Base-by-base conservation (phyloP, 306 rosid species). In the Biancaea sappan region DNA sequence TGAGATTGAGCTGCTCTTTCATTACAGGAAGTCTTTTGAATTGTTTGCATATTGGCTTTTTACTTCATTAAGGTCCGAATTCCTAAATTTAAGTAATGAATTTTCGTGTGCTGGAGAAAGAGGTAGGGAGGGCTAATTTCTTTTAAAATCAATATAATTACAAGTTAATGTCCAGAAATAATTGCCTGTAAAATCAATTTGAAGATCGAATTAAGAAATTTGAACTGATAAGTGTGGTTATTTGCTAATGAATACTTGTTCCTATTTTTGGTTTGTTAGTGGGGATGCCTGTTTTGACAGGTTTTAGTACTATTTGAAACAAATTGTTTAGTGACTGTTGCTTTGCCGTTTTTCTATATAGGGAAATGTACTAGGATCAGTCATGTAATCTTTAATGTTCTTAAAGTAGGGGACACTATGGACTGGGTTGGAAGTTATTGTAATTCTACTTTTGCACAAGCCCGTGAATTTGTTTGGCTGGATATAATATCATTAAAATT, bases 381-480 rank as follows among this genome's bases (percentile, higher is more conserved):
- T 46, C n/a, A 21, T 18, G 21, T 38, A n/a, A 18, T 48, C 26
- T 69, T 40, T 24, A 25, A 54, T 22, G 66, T 28, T 22, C 38
- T 71, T 25, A 46, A 56, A 61, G 46, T 41, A 58, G 32, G 41
- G 32, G 32, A 61, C 43, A 25, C 40, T 22, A 15, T 24, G 48
- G n/a, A 12, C 52, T 48, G 56, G 64, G 43, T 41, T 9, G 38
- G 56, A 50, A 37, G 6, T 6, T 53, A 54, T 64, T 78, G 41
- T 57, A 35, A 65, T 57, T 24, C 47, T 70, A 34, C 41, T 16
- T 28, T 65, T 16, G 22, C 16, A 21, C 53, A 69, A 43, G 71
- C 11, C 24, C 25, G 66, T 62, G 18, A 58, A 47, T 66, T 69
- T 56, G 37, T 65, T 74, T 68, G 70, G 48, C 38, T 14, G 19